Evolutionary conservation across 495 filamentous ascomycete species (phyloP).

Genomic region (Parathielavia appendiculata): DNA sequence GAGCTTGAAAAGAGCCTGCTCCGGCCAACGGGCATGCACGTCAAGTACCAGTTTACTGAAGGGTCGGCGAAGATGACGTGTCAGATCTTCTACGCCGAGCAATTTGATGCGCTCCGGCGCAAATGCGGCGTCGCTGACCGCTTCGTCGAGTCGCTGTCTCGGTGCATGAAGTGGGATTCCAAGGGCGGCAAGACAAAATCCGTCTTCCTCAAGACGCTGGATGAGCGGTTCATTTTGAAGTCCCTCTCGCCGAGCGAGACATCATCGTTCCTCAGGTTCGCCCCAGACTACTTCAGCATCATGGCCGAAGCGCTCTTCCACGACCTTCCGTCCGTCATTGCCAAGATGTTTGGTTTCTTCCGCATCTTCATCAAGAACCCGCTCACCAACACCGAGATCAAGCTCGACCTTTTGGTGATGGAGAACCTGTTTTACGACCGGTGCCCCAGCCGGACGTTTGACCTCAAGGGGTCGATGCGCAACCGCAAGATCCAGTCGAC

Average conservation of each 20-base stretch:
- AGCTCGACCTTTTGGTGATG: slow-evolving; percentile 92
- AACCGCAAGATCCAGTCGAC: slow-evolving; percentile 94
- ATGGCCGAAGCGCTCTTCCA: slow-evolving; percentile 96
- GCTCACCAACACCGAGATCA: slow-evolving; percentile 84
- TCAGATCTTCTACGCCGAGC: slow-evolving; percentile 96
- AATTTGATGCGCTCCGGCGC: slow-evolving; percentile 89
- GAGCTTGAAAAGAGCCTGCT: slow-evolving; percentile 74
- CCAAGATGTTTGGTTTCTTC: slow-evolving; percentile 99
- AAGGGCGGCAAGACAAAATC: slow-evolving; percentile 98
- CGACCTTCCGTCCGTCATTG: slow-evolving; percentile 92
- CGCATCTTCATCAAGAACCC: slow-evolving; percentile 96
- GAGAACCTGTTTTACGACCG: slow-evolving; percentile 99
- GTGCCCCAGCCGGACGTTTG: slow-evolving; percentile 85
- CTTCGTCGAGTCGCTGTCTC: slow-evolving; percentile 89
- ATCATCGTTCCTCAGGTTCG: slow-evolving; percentile 87
- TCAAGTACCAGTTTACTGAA: slow-evolving; percentile 90
- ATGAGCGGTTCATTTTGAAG: slow-evolving; percentile 79
- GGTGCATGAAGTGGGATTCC: slow-evolving; percentile 96
- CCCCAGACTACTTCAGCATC: slow-evolving; percentile 93
- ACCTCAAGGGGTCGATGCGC: slow-evolving; percentile 97
- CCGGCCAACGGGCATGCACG: slow-evolving; percentile 77
- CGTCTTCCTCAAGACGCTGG: slow-evolving; percentile 94
- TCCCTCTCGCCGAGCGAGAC: slow-evolving; percentile 86
- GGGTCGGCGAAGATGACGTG: slow-evolving; percentile 90
- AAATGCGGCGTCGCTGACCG: slow-evolving; percentile 91